phyloP scores from a whole-genome alignment of 164 flowering plant genomes.

The Liquidambar formosana region DNA sequence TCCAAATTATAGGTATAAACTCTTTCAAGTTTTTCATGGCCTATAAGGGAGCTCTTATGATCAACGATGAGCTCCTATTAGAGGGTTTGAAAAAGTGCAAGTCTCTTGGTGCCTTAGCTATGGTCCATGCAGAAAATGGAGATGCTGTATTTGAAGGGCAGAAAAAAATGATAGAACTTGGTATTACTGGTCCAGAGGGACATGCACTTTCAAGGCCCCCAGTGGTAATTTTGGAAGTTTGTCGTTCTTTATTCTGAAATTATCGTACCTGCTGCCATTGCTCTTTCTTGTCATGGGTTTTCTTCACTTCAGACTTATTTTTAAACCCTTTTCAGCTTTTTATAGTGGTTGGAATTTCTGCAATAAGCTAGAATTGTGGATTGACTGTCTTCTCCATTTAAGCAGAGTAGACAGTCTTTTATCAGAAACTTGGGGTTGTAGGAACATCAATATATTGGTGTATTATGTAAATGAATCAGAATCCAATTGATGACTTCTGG shows the following conservation, averaged over 20 bases:
- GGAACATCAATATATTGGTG: too few species aligned
- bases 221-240: constrained; percentile 47
- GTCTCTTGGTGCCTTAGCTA: constrained; percentile 93
- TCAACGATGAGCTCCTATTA: constrained; percentile 75
- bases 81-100: constrained; percentile 88
- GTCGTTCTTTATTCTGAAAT: constrained; percentile 2
- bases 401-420: too few species aligned
- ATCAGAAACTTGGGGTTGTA: too few species aligned
- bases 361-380: too few species aligned
- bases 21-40: constrained; percentile 97
- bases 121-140: constrained; percentile 99
- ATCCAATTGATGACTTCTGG: too few species aligned
- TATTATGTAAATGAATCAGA: too few species aligned
- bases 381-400: too few species aligned
- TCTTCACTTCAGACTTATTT: too few species aligned
- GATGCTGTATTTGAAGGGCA: constrained; percentile 96
- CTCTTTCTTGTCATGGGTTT: background rate
- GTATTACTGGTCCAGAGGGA: constrained; percentile 97
- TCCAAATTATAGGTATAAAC: constrained; percentile 63
- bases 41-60: constrained; percentile 78
- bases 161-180: constrained; percentile 85
- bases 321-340: too few species aligned
- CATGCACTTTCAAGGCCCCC: constrained; percentile 97
- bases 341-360: too few species aligned
- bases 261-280: background rate